Percentiles rank a stretch among this genome's conserved stretches.
Evolutionary conservation across 257 asterid genomes (phyloP).

Genomic region (Scutellaria minor): DNA sequence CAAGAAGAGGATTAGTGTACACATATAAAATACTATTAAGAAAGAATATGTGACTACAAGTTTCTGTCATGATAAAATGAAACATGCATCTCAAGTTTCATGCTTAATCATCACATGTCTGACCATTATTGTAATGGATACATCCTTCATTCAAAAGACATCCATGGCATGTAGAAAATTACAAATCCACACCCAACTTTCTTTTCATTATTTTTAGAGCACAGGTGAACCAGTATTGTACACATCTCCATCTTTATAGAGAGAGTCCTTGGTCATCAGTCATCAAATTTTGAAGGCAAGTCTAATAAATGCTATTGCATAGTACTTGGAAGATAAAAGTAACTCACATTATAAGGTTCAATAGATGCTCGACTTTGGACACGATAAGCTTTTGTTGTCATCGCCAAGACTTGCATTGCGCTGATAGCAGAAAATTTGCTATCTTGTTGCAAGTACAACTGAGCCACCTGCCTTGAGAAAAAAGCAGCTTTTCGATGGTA

Average conservation of each 20-base stretch:
- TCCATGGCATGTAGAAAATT: constrained; percentile 23
- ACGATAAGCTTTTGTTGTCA: constrained; percentile 97
- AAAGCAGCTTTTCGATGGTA: constrained; percentile 98
- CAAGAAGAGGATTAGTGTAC: background rate
- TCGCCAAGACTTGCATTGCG: constrained; percentile 98
- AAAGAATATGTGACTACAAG: background rate
- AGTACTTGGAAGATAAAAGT: constrained; percentile 3
- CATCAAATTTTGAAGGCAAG: constrained; percentile 33
- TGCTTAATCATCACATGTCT: constrained; percentile 21
- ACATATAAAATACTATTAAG: background rate
- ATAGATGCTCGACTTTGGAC: constrained; percentile 92
- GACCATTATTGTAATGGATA: background rate
- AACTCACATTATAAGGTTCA: constrained; percentile 69
- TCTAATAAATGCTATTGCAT: constrained; percentile 20
- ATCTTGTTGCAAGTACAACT: constrained; percentile 95
- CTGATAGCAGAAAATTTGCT: constrained; percentile 92
- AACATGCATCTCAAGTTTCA: constrained; percentile 7
- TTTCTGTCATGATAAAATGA: background rate
- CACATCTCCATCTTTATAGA: constrained; percentile 9
- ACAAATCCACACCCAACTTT: constrained; percentile 23
- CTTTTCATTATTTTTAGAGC: constrained; percentile 28
- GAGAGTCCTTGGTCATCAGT: constrained; percentile 7
- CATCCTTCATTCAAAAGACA: constrained; percentile 22
- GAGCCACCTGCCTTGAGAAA: constrained; percentile 98
- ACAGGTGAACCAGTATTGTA: background rate